A percentile compares a stretch with the other conserved stretches of the same genome.
phyloP scores from a whole-genome alignment of 1,284 basidiomycete species.

The Microbotryum silenes-acaulis region DNA sequence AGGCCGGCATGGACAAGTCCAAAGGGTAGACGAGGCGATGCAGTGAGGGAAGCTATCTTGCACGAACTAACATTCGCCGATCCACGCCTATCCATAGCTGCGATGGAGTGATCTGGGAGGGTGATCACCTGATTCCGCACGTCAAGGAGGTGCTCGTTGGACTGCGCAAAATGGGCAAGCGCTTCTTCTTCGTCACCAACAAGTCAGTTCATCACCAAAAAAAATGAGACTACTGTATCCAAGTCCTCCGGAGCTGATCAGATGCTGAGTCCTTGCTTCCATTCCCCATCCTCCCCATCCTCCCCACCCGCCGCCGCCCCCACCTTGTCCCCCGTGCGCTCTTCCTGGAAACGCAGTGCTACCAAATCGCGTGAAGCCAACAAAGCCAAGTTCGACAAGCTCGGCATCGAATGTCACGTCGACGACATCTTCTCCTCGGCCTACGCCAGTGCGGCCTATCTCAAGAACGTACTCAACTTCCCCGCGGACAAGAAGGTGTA shows the following conservation, averaged over 20 bases:
- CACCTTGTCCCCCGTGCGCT: slow-evolving; percentile 60
- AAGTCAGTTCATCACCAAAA: slow-evolving; percentile 2
- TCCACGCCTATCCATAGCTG: slow-evolving; percentile 7
- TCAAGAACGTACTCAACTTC: slow-evolving; percentile 66
- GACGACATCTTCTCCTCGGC: slow-evolving; percentile 96
- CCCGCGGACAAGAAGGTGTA: slow-evolving; percentile 91
- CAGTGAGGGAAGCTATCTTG: not conserved
- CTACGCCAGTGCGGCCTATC: slow-evolving; percentile 86
- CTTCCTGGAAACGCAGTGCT: slow-evolving; percentile 45
- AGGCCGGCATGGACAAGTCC: too few species aligned
- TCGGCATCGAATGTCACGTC: slow-evolving; percentile 76
- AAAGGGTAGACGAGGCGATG: slow-evolving; percentile 3
- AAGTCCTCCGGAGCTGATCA: not conserved
- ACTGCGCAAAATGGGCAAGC: slow-evolving; percentile 36
- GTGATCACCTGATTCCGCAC: slow-evolving; percentile 31
- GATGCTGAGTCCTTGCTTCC: not conserved
- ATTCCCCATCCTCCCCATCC: too few species aligned
- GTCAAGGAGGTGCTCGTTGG: slow-evolving; percentile 27
- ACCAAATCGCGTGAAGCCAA: slow-evolving; percentile 81
- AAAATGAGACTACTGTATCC: not conserved
- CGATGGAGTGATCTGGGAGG: slow-evolving; percentile 36
- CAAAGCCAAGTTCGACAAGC: slow-evolving; percentile 83
- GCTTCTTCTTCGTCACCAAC: slow-evolving; percentile 59
- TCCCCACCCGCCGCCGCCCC: too few species aligned
- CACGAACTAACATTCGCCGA: not conserved